Conservation (phyloP, 2,329 filamentous ascomycete genomes). For the Davidsoniella virescens region DNA sequence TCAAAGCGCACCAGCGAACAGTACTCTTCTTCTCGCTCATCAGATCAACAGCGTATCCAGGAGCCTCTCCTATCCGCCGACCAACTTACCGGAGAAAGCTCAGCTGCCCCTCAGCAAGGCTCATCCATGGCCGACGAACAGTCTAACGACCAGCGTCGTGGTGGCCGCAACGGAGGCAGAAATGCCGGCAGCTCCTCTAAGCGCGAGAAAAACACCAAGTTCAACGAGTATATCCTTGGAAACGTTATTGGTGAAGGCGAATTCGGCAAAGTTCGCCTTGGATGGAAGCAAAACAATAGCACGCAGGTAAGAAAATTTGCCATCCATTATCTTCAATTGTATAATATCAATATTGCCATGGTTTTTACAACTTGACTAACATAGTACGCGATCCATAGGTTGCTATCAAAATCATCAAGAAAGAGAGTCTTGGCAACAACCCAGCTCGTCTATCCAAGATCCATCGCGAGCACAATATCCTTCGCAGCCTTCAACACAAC, state of each 20-base stretch:
- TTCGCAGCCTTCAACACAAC: slow-evolving; percentile 74
- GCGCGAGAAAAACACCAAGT: slow-evolving; percentile 60
- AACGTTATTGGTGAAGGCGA: slow-evolving; percentile 95
- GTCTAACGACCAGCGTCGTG: slow-evolving; percentile 14
- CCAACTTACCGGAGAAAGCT: slow-evolving; percentile 21
- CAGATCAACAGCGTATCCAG: slow-evolving; percentile 15
- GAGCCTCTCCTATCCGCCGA: slow-evolving; percentile 10
- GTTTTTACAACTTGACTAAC: not conserved
- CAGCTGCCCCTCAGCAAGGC: slow-evolving; percentile 26
- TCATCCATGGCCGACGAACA: slow-evolving; percentile 20
- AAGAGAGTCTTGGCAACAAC: slow-evolving; percentile 77
- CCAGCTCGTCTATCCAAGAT: slow-evolving; percentile 87
- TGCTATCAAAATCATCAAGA: slow-evolving; percentile 92
- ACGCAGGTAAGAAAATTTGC: slow-evolving; percentile 43
- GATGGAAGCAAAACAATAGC: slow-evolving; percentile 91
- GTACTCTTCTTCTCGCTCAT: slow-evolving; percentile 16
- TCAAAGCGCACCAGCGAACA: slow-evolving; percentile 2
- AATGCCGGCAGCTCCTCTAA: slow-evolving; percentile 18
- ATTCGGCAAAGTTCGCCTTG: slow-evolving; percentile 96
- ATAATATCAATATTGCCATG: not conserved
- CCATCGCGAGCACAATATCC: slow-evolving; percentile 86
- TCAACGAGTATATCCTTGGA: slow-evolving; percentile 89
- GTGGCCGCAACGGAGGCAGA: slow-evolving; percentile 7
- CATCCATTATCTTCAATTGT: not conserved
- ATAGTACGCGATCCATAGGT: slow-evolving; percentile 38